These are phyloP conservation scores for Boechera divaricarpa DNA, from an alignment of 345 rosid species.

Conservation along the genomic window DNA sequence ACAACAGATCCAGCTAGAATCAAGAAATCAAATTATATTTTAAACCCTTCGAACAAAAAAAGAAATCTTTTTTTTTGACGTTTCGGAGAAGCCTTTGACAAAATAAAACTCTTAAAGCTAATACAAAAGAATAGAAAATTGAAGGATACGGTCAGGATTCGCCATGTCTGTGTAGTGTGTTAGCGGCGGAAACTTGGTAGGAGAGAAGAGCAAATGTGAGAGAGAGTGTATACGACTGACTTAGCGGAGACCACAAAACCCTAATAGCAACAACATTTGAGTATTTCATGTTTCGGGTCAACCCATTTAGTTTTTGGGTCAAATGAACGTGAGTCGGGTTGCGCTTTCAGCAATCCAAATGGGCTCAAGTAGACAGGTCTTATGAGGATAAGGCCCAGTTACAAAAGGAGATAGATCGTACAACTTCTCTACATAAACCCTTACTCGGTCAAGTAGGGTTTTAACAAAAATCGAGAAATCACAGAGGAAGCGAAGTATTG, in stretches of 20 bases:
- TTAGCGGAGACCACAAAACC: slow-evolving; percentile 33
- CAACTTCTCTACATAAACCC: slow-evolving; percentile 42
- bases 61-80: neutral
- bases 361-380: neutral
- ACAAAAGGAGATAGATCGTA: neutral
- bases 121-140: neutral
- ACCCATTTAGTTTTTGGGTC: slow-evolving; percentile 1
- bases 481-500: slow-evolving; percentile 29
- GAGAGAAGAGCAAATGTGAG: slow-evolving; percentile 26
- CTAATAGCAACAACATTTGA: slow-evolving; percentile 2
- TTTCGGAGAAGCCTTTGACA: neutral
- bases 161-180: slow-evolving; percentile 49
- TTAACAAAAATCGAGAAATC: slow-evolving; percentile 12
- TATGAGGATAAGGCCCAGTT: neutral
- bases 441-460: slow-evolving; percentile 39
- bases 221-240: slow-evolving; percentile 28
- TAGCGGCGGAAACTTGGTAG: slow-evolving; percentile 33
- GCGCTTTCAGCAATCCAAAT: neutral
- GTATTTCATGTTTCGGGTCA: slow-evolving; percentile 12
- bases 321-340: neutral
- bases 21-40: neutral
- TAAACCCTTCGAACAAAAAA: slow-evolving; percentile 17
- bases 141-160: slow-evolving; percentile 54
- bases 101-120: neutral
- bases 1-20: slow-evolving; percentile 8